Conservation (phyloP, 306 rosid genomes). For the Cicer bijugum region DNA sequence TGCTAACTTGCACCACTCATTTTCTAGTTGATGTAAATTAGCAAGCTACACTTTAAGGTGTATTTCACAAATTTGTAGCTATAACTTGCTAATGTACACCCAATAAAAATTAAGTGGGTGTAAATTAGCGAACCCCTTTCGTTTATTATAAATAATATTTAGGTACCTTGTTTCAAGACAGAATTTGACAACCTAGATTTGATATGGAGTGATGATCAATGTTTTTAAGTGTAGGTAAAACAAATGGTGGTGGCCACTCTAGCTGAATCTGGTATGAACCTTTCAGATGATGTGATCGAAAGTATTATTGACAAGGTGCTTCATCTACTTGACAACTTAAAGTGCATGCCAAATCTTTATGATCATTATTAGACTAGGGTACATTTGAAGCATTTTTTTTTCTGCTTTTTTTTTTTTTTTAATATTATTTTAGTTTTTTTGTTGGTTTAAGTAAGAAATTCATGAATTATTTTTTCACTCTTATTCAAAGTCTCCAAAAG, state of each 20-base stretch:
- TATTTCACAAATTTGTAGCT: no score
- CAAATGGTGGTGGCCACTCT: constrained; percentile 96
- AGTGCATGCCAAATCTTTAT: constrained; percentile 30
- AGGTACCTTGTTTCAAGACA: background rate
- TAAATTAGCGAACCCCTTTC: no score
- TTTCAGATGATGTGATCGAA: constrained; percentile 84
- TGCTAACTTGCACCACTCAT: no score
- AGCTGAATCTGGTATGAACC: constrained; percentile 95
- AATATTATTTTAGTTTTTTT: constrained; percentile 1
- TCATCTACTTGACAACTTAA: constrained; percentile 41
- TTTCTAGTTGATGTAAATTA: no score
- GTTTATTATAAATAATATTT: background rate
- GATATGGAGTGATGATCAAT: constrained; percentile 8
- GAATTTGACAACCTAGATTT: constrained; percentile 20
- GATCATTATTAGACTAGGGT: constrained; percentile 21
- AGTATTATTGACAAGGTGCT: constrained; percentile 86
- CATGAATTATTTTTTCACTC: constrained; percentile 14
- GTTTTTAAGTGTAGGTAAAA: constrained; percentile 65
- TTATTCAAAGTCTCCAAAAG: constrained; percentile 2
- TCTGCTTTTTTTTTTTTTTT: background rate
- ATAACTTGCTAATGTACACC: no score
- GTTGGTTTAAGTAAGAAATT: background rate
- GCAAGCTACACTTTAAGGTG: no score
- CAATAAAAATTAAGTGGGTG: no score
- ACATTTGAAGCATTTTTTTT: constrained; percentile 29